Evolutionary conservation across 78 protist genomes (phyloP), one percentile per base, ranked within the genome.

Genomic region (Dictyostelium brefeldianum): DNA sequence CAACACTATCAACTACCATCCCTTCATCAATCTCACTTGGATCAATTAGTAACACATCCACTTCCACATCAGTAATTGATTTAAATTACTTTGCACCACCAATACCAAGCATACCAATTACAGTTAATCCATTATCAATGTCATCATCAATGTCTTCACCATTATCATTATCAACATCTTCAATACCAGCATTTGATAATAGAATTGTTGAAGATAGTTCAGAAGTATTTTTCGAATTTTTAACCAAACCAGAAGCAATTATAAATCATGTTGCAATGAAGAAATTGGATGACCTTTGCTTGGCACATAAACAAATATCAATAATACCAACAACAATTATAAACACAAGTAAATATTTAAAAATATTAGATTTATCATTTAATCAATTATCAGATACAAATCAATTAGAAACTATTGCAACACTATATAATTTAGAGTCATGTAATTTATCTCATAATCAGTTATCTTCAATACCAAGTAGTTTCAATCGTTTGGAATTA

Each of bases 191-290:
- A 46, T 50, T 46, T 20, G 71, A 62, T 67, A 67, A 27, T n/a
- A 84, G 50, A 78, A n/a, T 29, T 0, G 43, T 87, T 6, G 93
- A 87, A 18, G 93, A 87, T 51, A 77, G 67, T 65, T 11, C 7
- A 3, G 84, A 87, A 14, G 79, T 87, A 3, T 87, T 25, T 65
- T 87, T 77, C 36, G 93, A 87, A 36, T 87, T 87, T 78, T 27
- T 87, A 47, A 77, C 84, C 2, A 87, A 87, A 50, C 93, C 93
- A 25, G 93, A 87, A 18, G 78, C 93, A 47, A 87, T 87, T 1
- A 87, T 87, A 14, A 71, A 51, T 25, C 84, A 87, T 50, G 93
- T 87, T 27, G n/a, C 93, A 29, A 87, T 87, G 65, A 87, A 78
- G 69, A 56, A 53, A 27, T 54, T 71, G 11, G 81, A 65, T 65